A percentile compares a stretch with the other conserved stretches of the same genome.
These are phyloP conservation scores for Peziza echinospora DNA, from an alignment of 495 filamentous ascomycete genomes.

Conservation along the genomic window DNA sequence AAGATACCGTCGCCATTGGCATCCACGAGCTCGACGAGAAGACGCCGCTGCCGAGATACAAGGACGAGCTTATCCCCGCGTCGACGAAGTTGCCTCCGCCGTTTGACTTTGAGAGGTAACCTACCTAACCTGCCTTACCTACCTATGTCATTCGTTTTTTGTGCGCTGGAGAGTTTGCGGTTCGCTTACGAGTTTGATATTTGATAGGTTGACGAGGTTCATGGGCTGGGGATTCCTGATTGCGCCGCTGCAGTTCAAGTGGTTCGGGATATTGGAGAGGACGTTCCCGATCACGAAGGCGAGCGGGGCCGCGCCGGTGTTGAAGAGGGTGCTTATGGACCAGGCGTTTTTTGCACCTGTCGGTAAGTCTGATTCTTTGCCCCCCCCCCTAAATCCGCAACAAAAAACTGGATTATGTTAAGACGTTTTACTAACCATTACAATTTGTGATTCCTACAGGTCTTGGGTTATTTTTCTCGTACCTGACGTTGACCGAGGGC, in stretches of 20 bases:
- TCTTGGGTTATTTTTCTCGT: conserved; percentile 44
- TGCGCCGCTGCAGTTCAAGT: conserved; percentile 90
- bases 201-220: conserved; percentile 60
- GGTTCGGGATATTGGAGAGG: conserved; percentile 73
- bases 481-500: conserved; percentile 91
- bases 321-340: conserved; percentile 82
- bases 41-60: conserved; percentile 33
- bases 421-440: too few species aligned
- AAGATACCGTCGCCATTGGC: conserved; percentile 65
- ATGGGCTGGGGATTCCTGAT: conserved; percentile 92
- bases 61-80: conserved; percentile 37
- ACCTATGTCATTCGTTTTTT: background rate
- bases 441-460: too few species aligned
- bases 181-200: background rate
- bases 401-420: too few species aligned
- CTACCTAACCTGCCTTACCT: too few species aligned
- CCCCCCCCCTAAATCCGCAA: background rate
- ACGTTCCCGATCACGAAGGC: conserved; percentile 69
- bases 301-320: conserved; percentile 40
- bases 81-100: conserved; percentile 44
- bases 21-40: conserved; percentile 76
- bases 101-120: conserved; percentile 68
- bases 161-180: background rate
- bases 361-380: background rate
- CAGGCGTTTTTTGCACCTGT: conserved; percentile 90